Evolutionary conservation across 345 rosid genomes (phyloP), one percentile per base, ranked within the genome.

Genomic region (Raphanus sativus): DNA sequence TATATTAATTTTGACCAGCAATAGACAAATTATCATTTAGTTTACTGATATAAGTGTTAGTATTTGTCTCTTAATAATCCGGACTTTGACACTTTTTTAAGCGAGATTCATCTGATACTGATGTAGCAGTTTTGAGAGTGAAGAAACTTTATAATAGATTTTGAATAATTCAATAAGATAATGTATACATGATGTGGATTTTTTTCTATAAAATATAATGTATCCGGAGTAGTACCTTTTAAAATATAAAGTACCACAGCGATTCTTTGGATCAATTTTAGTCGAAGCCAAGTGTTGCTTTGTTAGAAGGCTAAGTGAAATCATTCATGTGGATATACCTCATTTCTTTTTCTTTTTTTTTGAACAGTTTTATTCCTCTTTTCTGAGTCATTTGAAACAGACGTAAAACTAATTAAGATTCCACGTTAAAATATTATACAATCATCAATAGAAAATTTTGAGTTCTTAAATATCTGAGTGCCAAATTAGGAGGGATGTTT

Each of bases 401-500:
- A 70, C 76, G 66, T 77, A 32, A 12, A 77, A 77, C 81, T 65
- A 65, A 55, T 21, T 56, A 70, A 71, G 66, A 71, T 77, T 77
- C 79, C 54, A 70, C 62, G 59, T 16, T 64, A 55, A 71, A 29
- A 34, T 50, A 77, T 62, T 50, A 52, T 4, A 15, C 0, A 13
- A 76, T 33, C 34, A 61, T 67, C 34, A 4, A 69, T 48, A 9
- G 2, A 48, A 68, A 69, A 62, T 48, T 69, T 12, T 67, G 29
- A 69, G 26, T 26, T 34, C 32, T 62, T 45, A 45, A 42, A 45
- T n/a, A 48, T 68, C 2, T 9, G 62, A 75, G 26, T 66, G 48
- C 21, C 12, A 45, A 75, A 67, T 75, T 40, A 56, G 25, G 59
- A 66, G 33, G 55, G 66, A 66, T 74, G 77, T 55, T 58, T 75